phyloP scores from a whole-genome alignment of 2,329 filamentous ascomycete species.

The Alternaria ventricosa region DNA sequence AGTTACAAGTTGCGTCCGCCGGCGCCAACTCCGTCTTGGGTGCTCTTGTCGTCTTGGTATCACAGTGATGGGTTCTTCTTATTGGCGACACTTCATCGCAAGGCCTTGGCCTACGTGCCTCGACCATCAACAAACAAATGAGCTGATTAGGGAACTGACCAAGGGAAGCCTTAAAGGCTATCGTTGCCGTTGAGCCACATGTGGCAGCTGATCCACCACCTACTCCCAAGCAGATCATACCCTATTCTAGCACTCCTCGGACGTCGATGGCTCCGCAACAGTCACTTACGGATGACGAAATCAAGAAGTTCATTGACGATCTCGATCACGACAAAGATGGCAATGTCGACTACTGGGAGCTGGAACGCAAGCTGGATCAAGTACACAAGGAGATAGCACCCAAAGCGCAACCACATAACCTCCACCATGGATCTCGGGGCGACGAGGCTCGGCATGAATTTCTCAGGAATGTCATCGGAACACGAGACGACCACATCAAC shows the following conservation, averaged over 20 bases:
- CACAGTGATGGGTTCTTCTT: constrained; percentile 12
- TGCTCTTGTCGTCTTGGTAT: constrained; percentile 34
- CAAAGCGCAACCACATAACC: constrained; percentile 54
- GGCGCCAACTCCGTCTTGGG: constrained; percentile 28
- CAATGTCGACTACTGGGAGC: constrained; percentile 59
- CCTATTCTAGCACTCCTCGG: not conserved
- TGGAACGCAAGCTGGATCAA: constrained; percentile 61
- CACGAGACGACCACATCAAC: constrained; percentile 52
- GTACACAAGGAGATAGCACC: constrained; percentile 61
- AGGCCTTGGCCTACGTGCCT: constrained; percentile 39
- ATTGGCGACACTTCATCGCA: constrained; percentile 13
- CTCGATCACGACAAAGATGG: constrained; percentile 62
- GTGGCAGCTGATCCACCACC: not conserved
- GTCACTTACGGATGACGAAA: constrained; percentile 55
- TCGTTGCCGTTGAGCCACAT: not conserved
- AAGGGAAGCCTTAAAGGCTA: constrained; percentile 11
- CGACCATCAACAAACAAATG: constrained; percentile 16
- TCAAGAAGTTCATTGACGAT: constrained; percentile 60
- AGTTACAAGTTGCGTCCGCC: constrained; percentile 10
- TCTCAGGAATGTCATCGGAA: constrained; percentile 58
- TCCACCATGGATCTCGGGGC: constrained; percentile 48
- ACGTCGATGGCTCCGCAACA: constrained; percentile 32
- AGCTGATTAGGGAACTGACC: constrained; percentile 6
- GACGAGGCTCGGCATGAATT: constrained; percentile 59
- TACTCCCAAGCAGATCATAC: not conserved